Evolutionary conservation across 495 filamentous ascomycete species (phyloP), one percentile per base, ranked within the genome.

Genomic region (Chaetomium cochliodes): DNA sequence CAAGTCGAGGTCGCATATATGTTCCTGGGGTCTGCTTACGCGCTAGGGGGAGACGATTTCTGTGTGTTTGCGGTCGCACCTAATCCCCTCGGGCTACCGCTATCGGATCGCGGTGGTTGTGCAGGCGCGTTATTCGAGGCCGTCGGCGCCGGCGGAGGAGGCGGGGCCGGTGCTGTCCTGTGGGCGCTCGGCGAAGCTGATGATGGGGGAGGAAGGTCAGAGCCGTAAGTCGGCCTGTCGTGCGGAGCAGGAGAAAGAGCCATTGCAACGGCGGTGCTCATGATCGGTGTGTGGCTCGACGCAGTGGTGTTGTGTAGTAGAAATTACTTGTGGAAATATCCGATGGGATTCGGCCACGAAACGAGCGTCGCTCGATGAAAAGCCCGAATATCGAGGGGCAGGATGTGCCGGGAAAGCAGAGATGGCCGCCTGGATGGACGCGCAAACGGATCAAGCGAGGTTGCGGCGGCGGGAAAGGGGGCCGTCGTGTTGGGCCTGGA

Each of bases 261-360:
- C 82, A 86, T 85, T 54, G 83, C 82, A 74, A 86, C 79, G 65
- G 81, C 83, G 72, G 82, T 80, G 72, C 82, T 85, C 83, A 86
- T 86, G 72, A 66, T 83, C 65, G 58, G 58, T 66, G 67, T 58
- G 49, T 65, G 54, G 60, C 37, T 56, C 41, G 41, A 37, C 23
- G 44, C 33, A 12, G 9, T 33, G 39, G 23, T 58, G 42, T 49
- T 41, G 58, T 63, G 53, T 56, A 63, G 37, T 28, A 53, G 41
- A 46, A 55, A 62, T 49, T 16, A 56, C 6, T 37, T 37, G 33
- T 3, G 33, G 49, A 60, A 55, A 37, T 37, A 37, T 58, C 57
- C 47, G 55, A 63, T 37, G 54, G 56, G 37, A 54, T 59, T 69
- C 49, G 60, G 47, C 50, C 55, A 6, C 20, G 11, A n/a, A n/a